These are phyloP conservation scores for Pseudofabraea citricarpa DNA, from an alignment of 2,329 filamentous ascomycete species.

Conservation along the genomic window DNA sequence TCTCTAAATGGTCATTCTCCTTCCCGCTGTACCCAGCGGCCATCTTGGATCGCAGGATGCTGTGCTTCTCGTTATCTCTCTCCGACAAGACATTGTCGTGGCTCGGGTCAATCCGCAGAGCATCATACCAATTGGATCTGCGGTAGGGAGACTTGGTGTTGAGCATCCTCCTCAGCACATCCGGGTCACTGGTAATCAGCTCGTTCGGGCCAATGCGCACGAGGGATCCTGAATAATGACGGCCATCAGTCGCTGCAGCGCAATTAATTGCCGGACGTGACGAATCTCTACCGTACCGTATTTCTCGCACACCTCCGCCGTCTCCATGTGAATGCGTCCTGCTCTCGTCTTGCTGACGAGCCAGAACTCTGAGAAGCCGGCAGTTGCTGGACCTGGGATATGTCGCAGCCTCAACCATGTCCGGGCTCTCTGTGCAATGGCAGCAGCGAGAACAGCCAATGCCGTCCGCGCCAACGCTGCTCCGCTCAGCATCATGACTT, in stretches of 20 bases:
- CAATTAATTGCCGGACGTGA: no score
- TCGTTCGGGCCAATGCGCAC: constrained; percentile 36
- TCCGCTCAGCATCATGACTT: neutral
- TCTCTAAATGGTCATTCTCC: constrained; percentile 43
- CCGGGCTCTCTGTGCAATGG: constrained; percentile 3
- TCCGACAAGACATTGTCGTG: constrained; percentile 47
- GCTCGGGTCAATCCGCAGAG: constrained; percentile 44
- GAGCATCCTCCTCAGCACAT: constrained; percentile 32
- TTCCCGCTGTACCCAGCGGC: constrained; percentile 38
- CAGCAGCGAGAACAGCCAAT: neutral
- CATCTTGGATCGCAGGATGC: constrained; percentile 39
- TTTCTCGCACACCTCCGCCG: constrained; percentile 30
- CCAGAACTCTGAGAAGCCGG: constrained; percentile 36
- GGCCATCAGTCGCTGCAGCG: no score
- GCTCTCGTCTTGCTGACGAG: constrained; percentile 28
- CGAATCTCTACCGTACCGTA: no score
- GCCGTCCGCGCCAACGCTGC: neutral
- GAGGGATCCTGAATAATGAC: constrained; percentile 30
- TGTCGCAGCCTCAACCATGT: constrained; percentile 35
- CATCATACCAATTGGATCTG: constrained; percentile 39
- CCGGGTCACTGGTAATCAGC: constrained; percentile 34
- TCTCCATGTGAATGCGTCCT: constrained; percentile 30
- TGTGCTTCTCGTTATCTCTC: constrained; percentile 39
- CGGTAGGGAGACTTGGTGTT: constrained; percentile 32
- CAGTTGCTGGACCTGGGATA: constrained; percentile 33